phyloP scores from a whole-genome alignment of 768 basidiomycete genomes.

The Psilocybe cubensis region DNA sequence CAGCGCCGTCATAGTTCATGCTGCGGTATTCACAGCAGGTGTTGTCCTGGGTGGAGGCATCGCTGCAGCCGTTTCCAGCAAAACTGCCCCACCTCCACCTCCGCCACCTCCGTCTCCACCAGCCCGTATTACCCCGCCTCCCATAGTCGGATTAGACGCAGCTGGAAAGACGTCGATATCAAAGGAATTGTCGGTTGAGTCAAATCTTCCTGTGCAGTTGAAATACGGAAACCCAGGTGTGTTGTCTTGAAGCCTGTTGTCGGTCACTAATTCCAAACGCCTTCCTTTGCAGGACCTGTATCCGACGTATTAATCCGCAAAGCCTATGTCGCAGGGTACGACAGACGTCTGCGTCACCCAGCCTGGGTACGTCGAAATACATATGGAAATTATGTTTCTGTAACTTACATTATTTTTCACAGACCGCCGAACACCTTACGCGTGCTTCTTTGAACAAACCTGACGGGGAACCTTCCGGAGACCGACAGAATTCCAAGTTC shows the following conservation, averaged over 20 bases:
- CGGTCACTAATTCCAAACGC: background rate
- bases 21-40: conserved; percentile 82
- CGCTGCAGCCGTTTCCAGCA: conserved; percentile 50
- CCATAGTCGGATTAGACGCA: conserved; percentile 50
- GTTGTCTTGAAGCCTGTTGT: background rate
- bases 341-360: conserved; percentile 87
- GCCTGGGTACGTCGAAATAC: conserved; percentile 75
- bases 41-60: conserved; percentile 81
- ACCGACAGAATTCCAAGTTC: conserved; percentile 80
- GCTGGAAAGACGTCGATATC: conserved; percentile 47
- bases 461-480: conserved; percentile 47
- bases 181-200: conserved; percentile 33
- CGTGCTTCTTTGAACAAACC: conserved; percentile 63
- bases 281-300: conserved; percentile 69
- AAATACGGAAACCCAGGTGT: conserved; percentile 87
- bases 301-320: conserved; percentile 77
- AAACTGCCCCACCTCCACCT: conserved; percentile 15
- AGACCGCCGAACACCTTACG: conserved; percentile 97
- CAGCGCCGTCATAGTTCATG: conserved; percentile 53
- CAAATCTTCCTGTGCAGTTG: conserved; percentile 43
- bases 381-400: background rate
- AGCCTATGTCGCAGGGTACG: conserved; percentile 90
- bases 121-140: conserved; percentile 31
- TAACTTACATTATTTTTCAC: background rate
- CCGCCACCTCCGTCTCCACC: conserved; percentile 17